A percentile compares a stretch with the other conserved stretches of the same genome.
phyloP scores from a whole-genome alignment of 305 asterid genomes.

The Andrographis paniculata region DNA sequence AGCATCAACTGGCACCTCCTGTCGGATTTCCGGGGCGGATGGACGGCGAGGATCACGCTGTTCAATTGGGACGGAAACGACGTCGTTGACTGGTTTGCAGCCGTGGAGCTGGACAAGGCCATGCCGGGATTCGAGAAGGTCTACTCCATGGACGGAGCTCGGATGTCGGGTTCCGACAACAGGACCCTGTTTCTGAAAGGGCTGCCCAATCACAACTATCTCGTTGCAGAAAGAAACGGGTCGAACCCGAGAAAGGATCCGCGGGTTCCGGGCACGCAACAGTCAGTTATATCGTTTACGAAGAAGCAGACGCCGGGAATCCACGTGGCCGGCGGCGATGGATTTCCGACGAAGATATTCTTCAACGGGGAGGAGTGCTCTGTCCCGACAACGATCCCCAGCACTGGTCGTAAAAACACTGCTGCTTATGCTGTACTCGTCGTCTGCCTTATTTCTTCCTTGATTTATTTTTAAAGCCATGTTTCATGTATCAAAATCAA shows the following conservation, averaged over 20 bases:
- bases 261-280: conserved; percentile 61
- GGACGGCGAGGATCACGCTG: conserved; percentile 65
- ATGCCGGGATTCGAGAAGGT: conserved; percentile 46
- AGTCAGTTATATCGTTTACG: conserved; percentile 54
- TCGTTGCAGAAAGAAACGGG: conserved; percentile 37
- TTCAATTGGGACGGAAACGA: conserved; percentile 58
- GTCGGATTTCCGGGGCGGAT: conserved; percentile 42
- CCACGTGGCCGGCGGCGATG: conserved; percentile 40
- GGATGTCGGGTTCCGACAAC: conserved; percentile 26
- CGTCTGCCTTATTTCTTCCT: no score
- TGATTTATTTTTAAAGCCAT: no score
- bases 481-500: no score
- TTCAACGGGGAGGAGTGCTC: conserved; percentile 84
- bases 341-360: conserved; percentile 67
- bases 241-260: conserved; percentile 54
- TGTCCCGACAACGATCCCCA: conserved; percentile 51
- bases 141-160: conserved; percentile 50
- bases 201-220: conserved; percentile 31
- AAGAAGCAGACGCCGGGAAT: conserved; percentile 50
- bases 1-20: conserved; percentile 69
- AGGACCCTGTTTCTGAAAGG: conserved; percentile 50
- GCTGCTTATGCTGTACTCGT: neutral
- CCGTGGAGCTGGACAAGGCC: conserved; percentile 44
- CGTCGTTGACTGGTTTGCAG: conserved; percentile 53
- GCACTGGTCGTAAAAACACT: conserved; percentile 16